Evolutionary conservation across 495 filamentous ascomycete genomes (phyloP), one percentile per base, ranked within the genome.

Genomic region (Trichoderma asperelloides): DNA sequence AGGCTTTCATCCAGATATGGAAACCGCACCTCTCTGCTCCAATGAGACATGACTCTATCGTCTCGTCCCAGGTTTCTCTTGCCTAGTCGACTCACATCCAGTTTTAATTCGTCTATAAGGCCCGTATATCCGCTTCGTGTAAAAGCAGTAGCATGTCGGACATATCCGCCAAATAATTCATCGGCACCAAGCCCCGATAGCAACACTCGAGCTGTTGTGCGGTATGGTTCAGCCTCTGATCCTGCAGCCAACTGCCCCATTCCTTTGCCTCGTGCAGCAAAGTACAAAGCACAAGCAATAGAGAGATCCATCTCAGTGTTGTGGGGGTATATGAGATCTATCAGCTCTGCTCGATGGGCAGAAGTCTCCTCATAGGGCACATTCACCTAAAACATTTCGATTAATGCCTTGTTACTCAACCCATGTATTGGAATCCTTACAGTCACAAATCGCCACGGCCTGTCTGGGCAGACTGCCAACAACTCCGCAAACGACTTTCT

Each of bases 241-340:
- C 71, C 70, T 0, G 66, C 25, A 1, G 66, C 67, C 47, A 72
- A 64, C 8, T 72, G 69, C n/a, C 82, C 75, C 6, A 75, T 55
- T 0, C 94, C 95, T 66, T 79, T 79, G 9, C 92, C 94, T 15
- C 93, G 86, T 8, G 94, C 87, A 4, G 95, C 92, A 74, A 98
- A 98, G 78, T 97, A 98, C 60, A 98, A 83, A 0, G 95, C 95
- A 65, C 85, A 87, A 2, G 89, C 90, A 70, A 99, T 98, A n/a
- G 96, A 98, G 3, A 97, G 82, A 72, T 99, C 95, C 95, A 99
- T 99, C 75, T 97, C 96, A 0, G 95, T 98, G 71, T 96, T 92
- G 75, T 98, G 95, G 0, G 95, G 95, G 71, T 89, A 84, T 71
- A 98, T 95, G 16, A 99, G 82, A 2, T 84, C 82, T 45, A 91